Base-by-base conservation (phyloP, 2,329 filamentous ascomycete genomes). In the Fusarium poae region DNA sequence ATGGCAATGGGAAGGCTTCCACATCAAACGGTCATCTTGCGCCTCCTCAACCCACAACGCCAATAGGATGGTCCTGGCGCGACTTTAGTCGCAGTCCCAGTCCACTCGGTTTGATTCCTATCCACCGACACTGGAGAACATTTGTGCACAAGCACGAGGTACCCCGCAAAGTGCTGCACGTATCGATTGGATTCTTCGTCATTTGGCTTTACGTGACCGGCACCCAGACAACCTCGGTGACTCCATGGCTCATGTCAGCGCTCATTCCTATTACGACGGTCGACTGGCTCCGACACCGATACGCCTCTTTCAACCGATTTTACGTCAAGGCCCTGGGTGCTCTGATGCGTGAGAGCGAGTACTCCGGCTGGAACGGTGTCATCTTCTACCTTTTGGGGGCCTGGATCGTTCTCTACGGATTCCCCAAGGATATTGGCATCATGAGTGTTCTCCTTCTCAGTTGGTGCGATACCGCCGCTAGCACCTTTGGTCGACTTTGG, bases 121-220 rank as follows among this genome's bases (percentile, higher is more conserved):
- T 99, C 74, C 96, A 99, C 79, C 86, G 92, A 64, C 91, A 96
- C 77, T 99, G 96, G 88, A 88, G 93, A 73, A 91, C 87, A 29
- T 94, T 99, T 76, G 92, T 97, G 67, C 96, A 99, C 85, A 94
- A 93, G 75, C 95, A 99, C 80, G 96, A 99, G 81, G 94, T 99
- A 54, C 96, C 96, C 12, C 91, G 96, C 74, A 99, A 99, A 80
- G 83, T 90, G 40, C 85, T 99, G 37, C 96, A 99, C 78, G 93
- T 98, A 59, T 97, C 94, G 48, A 99, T 99, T 77, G 96, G 96
- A 56, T 98, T 98, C 82, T 85, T 98, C 64, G 93, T 95, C 21
- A 86, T 97, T 45, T 92, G 91, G 82, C 87, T 98, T 37, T 99
- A 98, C 79, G 85, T 88, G 50, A 88, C 86, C 27, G 95, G 94